Conservation (phyloP, 2,329 filamentous ascomycete genomes). For the Paracoccidioides brasiliensis region DNA sequence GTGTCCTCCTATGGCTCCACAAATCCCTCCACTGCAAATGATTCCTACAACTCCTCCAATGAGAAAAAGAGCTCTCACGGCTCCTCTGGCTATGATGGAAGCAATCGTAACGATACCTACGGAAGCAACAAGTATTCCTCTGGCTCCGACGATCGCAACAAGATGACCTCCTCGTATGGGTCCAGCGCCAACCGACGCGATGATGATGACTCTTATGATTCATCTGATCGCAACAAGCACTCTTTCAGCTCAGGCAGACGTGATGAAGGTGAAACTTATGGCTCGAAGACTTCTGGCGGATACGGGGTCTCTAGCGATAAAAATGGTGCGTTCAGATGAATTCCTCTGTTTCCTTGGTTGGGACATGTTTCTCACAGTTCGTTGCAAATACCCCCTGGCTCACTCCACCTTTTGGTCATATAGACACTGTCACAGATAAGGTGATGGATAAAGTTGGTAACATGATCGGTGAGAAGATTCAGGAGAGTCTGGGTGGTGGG, state of each 20-base stretch:
- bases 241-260: neutral
- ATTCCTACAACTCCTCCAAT: neutral
- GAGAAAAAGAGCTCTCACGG: neutral
- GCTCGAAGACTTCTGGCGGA: neutral
- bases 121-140: neutral
- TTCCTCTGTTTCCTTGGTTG: neutral
- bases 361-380: neutral
- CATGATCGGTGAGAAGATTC: slow-evolving; percentile 1
- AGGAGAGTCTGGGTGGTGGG: neutral
- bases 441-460: slow-evolving; percentile 1
- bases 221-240: neutral
- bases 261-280: neutral
- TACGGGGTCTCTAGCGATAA: neutral
- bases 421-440: neutral
- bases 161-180: neutral
- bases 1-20: neutral
- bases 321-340: neutral
- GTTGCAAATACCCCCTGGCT: neutral
- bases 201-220: neutral
- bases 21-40: neutral
- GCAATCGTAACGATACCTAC: neutral
- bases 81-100: neutral
- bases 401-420: neutral
- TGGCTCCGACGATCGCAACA: neutral
- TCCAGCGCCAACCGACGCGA: neutral